Percentiles rank a stretch among this genome's conserved stretches.
These are phyloP conservation scores for Aspergillus taichungensis DNA, from an alignment of 495 filamentous ascomycete species.

Conservation along the genomic window DNA sequence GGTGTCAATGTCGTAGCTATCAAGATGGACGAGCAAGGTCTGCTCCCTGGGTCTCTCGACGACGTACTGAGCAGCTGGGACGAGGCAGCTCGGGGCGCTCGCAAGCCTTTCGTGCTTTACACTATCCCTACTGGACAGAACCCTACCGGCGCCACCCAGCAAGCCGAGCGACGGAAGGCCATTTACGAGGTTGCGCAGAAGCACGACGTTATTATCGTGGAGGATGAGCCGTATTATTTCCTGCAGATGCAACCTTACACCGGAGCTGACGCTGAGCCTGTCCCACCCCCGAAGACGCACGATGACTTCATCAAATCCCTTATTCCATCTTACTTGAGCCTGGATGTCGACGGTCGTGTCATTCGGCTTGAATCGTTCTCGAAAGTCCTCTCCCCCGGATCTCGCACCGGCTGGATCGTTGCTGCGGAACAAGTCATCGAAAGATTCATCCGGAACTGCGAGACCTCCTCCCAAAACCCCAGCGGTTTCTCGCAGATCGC, in stretches of 20 bases:
- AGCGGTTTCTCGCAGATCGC: slow-evolving; percentile 74
- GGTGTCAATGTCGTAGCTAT: slow-evolving; percentile 68
- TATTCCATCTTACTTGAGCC: slow-evolving; percentile 51
- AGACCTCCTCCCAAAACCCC: slow-evolving; percentile 74
- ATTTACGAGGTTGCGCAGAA: slow-evolving; percentile 71
- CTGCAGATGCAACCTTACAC: slow-evolving; percentile 88
- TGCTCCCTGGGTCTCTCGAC: slow-evolving; percentile 60
- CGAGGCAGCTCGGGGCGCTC: slow-evolving; percentile 39
- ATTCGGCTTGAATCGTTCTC: slow-evolving; percentile 63
- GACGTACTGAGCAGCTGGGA: slow-evolving; percentile 61
- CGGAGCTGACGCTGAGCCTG: slow-evolving; percentile 38
- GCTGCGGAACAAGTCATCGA: slow-evolving; percentile 73
- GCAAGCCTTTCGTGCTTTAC: slow-evolving; percentile 62
- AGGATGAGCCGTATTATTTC: slow-evolving; percentile 98
- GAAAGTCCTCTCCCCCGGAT: slow-evolving; percentile 56
- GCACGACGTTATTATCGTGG: slow-evolving; percentile 80
- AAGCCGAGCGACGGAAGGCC: slow-evolving; percentile 49
- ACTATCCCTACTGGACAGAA: slow-evolving; percentile 69
- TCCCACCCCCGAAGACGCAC: slow-evolving; percentile 45
- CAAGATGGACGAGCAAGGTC: slow-evolving; percentile 67
- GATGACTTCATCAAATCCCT: slow-evolving; percentile 52
- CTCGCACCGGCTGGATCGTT: slow-evolving; percentile 58
- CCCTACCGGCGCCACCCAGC: slow-evolving; percentile 84
- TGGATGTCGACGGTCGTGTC: slow-evolving; percentile 60
- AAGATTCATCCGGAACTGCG: slow-evolving; percentile 65